A percentile compares a stretch with the other conserved stretches of the same genome.
Evolutionary conservation across 176 grass and related monocot species (phyloP).

Genomic region (Oryza officinalis): DNA sequence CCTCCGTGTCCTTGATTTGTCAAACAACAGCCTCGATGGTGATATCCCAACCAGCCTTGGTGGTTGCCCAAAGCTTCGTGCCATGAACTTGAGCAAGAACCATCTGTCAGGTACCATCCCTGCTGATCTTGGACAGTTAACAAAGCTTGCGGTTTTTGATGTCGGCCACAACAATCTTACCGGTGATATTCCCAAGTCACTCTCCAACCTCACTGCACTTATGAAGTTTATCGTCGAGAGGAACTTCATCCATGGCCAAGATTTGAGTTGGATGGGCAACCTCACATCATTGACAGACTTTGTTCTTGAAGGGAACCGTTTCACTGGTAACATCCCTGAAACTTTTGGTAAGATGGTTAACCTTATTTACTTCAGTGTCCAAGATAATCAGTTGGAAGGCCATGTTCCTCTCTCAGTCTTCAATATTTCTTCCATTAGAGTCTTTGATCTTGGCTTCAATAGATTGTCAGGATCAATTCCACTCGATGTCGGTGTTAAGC

Average conservation of each 20-base stretch:
- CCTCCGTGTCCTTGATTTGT: constrained; percentile 29
- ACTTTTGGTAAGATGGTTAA: not conserved
- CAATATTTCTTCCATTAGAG: constrained; percentile 21
- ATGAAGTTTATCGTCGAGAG: not conserved
- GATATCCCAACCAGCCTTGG: constrained; percentile 1
- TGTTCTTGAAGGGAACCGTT: not conserved
- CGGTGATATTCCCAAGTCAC: constrained; percentile 9
- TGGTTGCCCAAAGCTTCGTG: not conserved
- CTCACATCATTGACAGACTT: constrained; percentile 28
- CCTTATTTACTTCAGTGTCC: not conserved
- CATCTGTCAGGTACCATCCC: constrained; percentile 14
- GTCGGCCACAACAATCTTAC: not conserved
- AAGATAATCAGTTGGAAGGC: not conserved
- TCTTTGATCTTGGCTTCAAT: not conserved
- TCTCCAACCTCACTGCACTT: not conserved
- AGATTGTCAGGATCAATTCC: constrained; percentile 21
- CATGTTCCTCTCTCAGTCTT: constrained; percentile 7
- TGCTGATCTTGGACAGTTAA: not conserved
- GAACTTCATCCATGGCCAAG: constrained; percentile 11
- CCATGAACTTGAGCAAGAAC: not conserved
- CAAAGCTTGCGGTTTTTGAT: not conserved
- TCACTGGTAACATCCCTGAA: constrained; percentile 28
- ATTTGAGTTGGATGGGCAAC: constrained; percentile 13
- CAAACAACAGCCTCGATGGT: not conserved
- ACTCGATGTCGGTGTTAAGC: constrained; percentile 11